These are phyloP conservation scores for Solanum rostratum DNA, from an alignment of 257 asterid genomes.

Conservation along the genomic window DNA sequence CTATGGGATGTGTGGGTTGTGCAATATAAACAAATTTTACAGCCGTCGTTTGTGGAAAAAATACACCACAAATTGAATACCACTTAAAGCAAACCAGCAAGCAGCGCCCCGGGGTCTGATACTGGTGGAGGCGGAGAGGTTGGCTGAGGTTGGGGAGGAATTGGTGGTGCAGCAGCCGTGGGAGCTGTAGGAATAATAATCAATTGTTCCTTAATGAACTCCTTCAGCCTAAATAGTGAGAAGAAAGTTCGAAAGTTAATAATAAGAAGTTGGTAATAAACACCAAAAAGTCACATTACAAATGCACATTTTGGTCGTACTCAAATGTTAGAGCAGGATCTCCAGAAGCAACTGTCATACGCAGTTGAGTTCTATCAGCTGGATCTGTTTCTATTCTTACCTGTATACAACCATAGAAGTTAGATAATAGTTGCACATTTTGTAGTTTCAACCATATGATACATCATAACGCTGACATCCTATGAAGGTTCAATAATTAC, in stretches of 20 bases:
- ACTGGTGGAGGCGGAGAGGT: constrained; percentile 33
- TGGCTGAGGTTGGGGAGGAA: constrained; percentile 48
- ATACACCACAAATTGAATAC: background rate
- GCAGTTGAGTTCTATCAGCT: constrained; percentile 88
- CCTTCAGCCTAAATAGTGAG: constrained; percentile 49
- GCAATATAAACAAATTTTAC: constrained; percentile 31
- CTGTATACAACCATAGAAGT: constrained; percentile 23
- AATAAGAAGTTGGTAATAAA: background rate
- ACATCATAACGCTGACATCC: background rate
- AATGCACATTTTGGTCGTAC: constrained; percentile 27
- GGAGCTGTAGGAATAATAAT: constrained; percentile 49
- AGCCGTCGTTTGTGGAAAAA: constrained; percentile 3
- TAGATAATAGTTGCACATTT: background rate
- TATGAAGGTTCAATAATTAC: background rate
- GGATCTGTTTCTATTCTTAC: constrained; percentile 94
- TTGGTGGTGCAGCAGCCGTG: constrained; percentile 23
- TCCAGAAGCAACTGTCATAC: constrained; percentile 87
- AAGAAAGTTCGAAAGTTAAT: background rate
- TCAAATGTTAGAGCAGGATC: constrained; percentile 71
- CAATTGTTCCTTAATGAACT: constrained; percentile 73
- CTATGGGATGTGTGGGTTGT: constrained; percentile 3
- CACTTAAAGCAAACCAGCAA: constrained; percentile 69
- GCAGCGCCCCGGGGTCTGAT: constrained; percentile 66
- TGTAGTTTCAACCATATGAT: background rate
- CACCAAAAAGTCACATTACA: background rate